Percentiles rank a stretch among this genome's conserved stretches.
Evolutionary conservation across 495 filamentous ascomycete species (phyloP).

Genomic region (Copromyces sp.): DNA sequence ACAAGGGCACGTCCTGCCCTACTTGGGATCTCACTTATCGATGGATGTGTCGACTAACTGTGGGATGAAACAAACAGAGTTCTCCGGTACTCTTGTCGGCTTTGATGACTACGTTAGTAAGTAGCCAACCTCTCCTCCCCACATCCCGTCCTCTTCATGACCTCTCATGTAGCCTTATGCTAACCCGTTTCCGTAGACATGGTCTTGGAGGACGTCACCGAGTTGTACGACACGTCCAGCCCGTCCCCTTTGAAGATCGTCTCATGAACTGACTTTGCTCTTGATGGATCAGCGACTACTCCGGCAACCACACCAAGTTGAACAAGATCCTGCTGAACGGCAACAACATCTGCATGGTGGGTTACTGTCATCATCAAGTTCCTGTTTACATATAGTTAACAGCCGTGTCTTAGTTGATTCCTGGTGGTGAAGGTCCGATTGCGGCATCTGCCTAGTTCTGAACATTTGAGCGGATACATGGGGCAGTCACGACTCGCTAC

Average conservation of each 20-base stretch:
- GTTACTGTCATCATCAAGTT: conserved; percentile 2
- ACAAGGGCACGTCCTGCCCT: conserved; percentile 59
- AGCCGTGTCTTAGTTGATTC: conserved; percentile 55
- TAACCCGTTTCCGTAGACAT: conserved; percentile 54
- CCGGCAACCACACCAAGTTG: conserved; percentile 73
- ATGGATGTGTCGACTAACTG: conserved; percentile 7
- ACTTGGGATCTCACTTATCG: background rate
- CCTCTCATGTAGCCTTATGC: background rate
- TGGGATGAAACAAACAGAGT: conserved; percentile 47
- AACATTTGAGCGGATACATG: background rate
- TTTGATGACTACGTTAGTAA: conserved; percentile 99
- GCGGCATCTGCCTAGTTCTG: conserved; percentile 6
- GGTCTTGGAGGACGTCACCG: conserved; percentile 94
- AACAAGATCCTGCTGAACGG: conserved; percentile 94
- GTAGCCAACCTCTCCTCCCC: conserved; percentile 29
- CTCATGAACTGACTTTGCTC: background rate
- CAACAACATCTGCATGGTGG: conserved; percentile 98
- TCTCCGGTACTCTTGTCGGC: conserved; percentile 82
- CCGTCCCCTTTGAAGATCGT: background rate
- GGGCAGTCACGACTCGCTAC: background rate
- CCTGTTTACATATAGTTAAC: background rate
- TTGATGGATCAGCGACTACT: conserved; percentile 60
- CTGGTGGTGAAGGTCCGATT: conserved; percentile 70
- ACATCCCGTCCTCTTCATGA: background rate
- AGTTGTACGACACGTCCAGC: conserved; percentile 58